Conservation (phyloP, 2,329 filamentous ascomycete genomes). For the Leptoxyphium fumago region DNA sequence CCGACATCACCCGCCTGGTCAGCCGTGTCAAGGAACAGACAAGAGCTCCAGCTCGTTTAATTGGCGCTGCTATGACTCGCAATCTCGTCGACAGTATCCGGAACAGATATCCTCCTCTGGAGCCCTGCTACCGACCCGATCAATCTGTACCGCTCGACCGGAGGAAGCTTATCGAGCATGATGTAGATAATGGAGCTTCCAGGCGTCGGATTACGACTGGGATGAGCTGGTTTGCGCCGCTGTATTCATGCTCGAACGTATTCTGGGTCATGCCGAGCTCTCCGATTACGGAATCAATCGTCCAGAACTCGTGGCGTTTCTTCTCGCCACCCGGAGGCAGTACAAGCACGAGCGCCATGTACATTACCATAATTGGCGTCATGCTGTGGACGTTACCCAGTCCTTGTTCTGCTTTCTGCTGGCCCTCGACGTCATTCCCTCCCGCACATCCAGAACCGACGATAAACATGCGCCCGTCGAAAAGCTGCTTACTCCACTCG, state of each 20-base stretch:
- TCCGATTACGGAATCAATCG: conserved; percentile 39
- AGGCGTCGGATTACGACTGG: conserved; percentile 75
- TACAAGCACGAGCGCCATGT: conserved; percentile 54
- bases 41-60: conserved; percentile 11
- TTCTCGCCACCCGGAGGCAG: conserved; percentile 78
- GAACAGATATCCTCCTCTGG: conserved; percentile 6
- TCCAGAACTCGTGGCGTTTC: conserved; percentile 60
- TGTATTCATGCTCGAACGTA: conserved; percentile 81
- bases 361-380: conserved; percentile 87
- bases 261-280: conserved; percentile 65
- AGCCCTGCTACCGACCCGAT: conserved; percentile 30
- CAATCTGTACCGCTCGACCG: conserved; percentile 54
- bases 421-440: conserved; percentile 51
- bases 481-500: conserved; percentile 65
- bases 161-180: conserved; percentile 42
- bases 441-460: conserved; percentile 43
- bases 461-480: conserved; percentile 43
- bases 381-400: conserved; percentile 91
- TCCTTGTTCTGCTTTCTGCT: conserved; percentile 84
- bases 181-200: conserved; percentile 77
- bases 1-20: conserved; percentile 24
- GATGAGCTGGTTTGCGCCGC: conserved; percentile 80
- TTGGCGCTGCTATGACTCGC: conserved; percentile 18
- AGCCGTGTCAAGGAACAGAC: conserved; percentile 17
- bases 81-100: conserved; percentile 16